Base-by-base conservation (phyloP, 306 rosid genomes). In the Begonia loranthoides region DNA sequence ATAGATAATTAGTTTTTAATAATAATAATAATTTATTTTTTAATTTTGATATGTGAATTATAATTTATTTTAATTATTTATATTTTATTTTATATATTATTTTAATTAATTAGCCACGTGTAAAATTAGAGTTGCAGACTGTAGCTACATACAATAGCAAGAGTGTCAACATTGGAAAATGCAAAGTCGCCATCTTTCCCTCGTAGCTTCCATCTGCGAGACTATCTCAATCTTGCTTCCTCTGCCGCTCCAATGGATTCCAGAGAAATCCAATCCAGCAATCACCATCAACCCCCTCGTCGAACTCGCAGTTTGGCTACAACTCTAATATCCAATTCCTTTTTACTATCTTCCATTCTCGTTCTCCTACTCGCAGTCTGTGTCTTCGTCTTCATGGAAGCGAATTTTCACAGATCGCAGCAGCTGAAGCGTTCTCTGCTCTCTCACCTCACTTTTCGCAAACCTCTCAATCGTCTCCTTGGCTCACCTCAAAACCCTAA, bases 291-390 rank as follows among this genome's bases (percentile, higher is more conserved):
- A 17, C 62, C 49, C 49, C 63, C 70, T 39, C 65, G 61, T 63
- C 59, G 36, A 62, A 21, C 73, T 60, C 69, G 41, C 2, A 41
- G 64, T 39, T 15, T 41, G 28, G 34, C 13, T 57, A 49, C 51
- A 39, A 82, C 67, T 62, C 45, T 58, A 53, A 75, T 49, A 70
- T 46, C 64, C 44, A 11, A 58, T 52, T 12, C 77, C 10, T 49
- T 76, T 44, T 69, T 48, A 48, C 10, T 58, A 1, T 9, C 80
- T 0, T 52, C 94, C 45, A 15, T 87, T 49, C 53, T 87, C 19
- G 54, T 80, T 52, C 80, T 87, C 55, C 15, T 71, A 4, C 52
- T 73, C 17, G 71, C 96, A 60, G 61, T 87, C 64, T 65, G 61
- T 10, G 45, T 66, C 41, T 57, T 64, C 48, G 64, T 61, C 43